Conservation (phyloP, 2,329 filamentous ascomycete genomes). For the Curvularia eragrostidis region DNA sequence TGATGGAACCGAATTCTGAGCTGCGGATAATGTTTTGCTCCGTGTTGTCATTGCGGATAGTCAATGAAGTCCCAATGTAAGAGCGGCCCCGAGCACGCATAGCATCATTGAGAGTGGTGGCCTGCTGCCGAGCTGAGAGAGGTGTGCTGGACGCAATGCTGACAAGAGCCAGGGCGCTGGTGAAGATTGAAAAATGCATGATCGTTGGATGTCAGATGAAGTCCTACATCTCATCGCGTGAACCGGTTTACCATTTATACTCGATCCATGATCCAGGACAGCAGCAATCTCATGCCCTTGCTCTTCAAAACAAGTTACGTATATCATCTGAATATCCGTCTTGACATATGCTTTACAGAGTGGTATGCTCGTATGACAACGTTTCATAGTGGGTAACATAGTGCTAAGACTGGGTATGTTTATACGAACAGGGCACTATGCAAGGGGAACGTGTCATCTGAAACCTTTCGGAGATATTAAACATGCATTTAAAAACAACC, state of each 20-base stretch:
- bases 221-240: background rate
- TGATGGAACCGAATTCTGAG: conserved; percentile 45
- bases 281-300: background rate
- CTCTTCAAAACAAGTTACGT: background rate
- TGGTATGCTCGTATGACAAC: background rate
- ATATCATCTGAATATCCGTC: background rate
- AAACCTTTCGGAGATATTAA: conserved; percentile 22
- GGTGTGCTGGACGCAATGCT: conserved; percentile 24
- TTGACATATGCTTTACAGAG: background rate
- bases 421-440: background rate
- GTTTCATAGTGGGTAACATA: background rate
- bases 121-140: conserved; percentile 24
- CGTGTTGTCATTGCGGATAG: conserved; percentile 43
- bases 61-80: conserved; percentile 48
- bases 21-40: conserved; percentile 33
- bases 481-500: conserved; percentile 12
- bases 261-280: background rate
- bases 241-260: background rate
- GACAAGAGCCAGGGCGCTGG: conserved; percentile 30
- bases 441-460: background rate
- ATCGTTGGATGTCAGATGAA: background rate
- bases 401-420: background rate
- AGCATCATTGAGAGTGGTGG: conserved; percentile 30
- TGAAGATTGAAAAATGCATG: conserved; percentile 32
- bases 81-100: conserved; percentile 35